Evolutionary conservation across 2,329 filamentous ascomycete species (phyloP).

Genomic region (Aurifilum marmelostoma): DNA sequence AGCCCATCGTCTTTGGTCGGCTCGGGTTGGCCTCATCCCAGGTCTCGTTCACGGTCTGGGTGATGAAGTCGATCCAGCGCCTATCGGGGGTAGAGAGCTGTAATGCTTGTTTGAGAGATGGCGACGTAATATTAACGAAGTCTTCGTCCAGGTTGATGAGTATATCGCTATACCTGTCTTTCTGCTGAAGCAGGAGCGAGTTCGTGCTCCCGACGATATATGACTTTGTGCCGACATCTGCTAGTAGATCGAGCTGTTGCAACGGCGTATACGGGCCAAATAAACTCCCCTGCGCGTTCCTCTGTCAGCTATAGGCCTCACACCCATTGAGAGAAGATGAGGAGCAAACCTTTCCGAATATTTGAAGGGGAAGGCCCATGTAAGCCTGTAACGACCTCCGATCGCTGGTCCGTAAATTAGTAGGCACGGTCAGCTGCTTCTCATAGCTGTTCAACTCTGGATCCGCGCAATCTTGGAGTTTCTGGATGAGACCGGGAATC

Average conservation of each 20-base stretch:
- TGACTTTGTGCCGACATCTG: conserved; percentile 92
- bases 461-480: conserved; percentile 92
- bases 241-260: conserved; percentile 91
- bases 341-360: conserved; percentile 79
- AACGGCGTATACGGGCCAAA: conserved; percentile 97
- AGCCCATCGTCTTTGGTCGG: conserved; percentile 91
- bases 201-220: conserved; percentile 98
- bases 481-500: conserved; percentile 88
- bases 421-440: conserved; percentile 73
- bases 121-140: conserved; percentile 80
- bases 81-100: conserved; percentile 83
- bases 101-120: conserved; percentile 75
- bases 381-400: conserved; percentile 86
- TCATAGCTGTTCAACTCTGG: conserved; percentile 89
- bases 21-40: conserved; percentile 93
- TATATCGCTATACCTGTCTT: conserved; percentile 93
- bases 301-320: conserved; percentile 18
- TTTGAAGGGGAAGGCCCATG: conserved; percentile 91
- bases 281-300: conserved; percentile 70
- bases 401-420: conserved; percentile 88
- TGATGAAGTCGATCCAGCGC: conserved; percentile 95
- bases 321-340: conserved; percentile 19
- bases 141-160: conserved; percentile 94
- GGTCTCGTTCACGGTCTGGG: conserved; percentile 90
- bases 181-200: conserved; percentile 89